Percentiles rank a stretch among this genome's conserved stretches.
Evolutionary conservation across 768 basidiomycete species (phyloP).

Genomic region (Phlebiopsis flavidoalba): DNA sequence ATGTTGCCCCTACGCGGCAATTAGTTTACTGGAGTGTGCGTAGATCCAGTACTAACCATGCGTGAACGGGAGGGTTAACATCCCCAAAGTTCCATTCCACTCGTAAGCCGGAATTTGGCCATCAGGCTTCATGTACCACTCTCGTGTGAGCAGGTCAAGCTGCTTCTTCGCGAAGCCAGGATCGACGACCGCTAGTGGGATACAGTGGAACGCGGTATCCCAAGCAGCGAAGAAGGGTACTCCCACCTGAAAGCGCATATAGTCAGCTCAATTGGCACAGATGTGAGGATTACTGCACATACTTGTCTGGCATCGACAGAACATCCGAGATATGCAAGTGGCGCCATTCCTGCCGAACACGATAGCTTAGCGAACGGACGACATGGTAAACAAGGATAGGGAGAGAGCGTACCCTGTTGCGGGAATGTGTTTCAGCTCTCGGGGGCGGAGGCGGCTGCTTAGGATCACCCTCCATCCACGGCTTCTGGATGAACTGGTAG

Average conservation of each 20-base stretch:
- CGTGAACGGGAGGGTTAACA: constrained; percentile 98
- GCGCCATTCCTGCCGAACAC: constrained; percentile 71
- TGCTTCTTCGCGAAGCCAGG: constrained; percentile 97
- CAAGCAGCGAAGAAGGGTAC: constrained; percentile 98
- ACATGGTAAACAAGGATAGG: background rate
- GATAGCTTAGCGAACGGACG: background rate
- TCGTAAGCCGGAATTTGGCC: constrained; percentile 99
- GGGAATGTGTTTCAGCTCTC: constrained; percentile 77
- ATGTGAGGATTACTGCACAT: constrained; percentile 15
- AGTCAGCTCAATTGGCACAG: background rate
- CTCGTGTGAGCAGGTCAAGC: constrained; percentile 89
- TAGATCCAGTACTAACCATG: constrained; percentile 53
- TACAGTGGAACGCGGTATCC: constrained; percentile 99
- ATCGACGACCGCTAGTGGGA: constrained; percentile 94
- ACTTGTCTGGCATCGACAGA: constrained; percentile 99
- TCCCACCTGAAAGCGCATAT: constrained; percentile 65
- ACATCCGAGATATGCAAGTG: constrained; percentile 95
- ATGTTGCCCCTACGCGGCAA: constrained; percentile 76
- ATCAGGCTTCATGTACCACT: constrained; percentile 99
- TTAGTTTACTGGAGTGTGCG: background rate
- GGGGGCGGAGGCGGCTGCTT: constrained; percentile 93
- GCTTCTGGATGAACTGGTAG: constrained; percentile 93
- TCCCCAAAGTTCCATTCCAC: constrained; percentile 99
- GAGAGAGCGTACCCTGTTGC: constrained; percentile 58
- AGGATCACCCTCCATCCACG: constrained; percentile 95